These are phyloP conservation scores for Sugiyamaella castrensis DNA, from an alignment of 1,139 yeast genomes.

Conservation along the genomic window DNA sequence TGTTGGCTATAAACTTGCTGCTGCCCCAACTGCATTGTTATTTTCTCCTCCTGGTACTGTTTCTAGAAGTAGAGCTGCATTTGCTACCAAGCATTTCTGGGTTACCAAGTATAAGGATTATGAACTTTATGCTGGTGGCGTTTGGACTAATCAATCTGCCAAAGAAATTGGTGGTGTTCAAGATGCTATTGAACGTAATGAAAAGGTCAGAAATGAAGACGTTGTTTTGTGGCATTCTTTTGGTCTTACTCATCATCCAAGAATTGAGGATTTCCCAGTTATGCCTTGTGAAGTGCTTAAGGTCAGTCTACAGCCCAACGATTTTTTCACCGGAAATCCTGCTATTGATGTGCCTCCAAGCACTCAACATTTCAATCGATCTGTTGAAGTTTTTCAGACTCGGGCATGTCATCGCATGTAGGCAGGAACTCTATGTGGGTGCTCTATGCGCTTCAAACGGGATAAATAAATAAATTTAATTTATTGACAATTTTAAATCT, in stretches of 20 bases:
- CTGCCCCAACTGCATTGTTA: slow-evolving; percentile 76
- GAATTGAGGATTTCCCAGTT: slow-evolving; percentile 90
- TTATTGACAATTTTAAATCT: too few species aligned
- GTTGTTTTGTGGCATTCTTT: slow-evolving; percentile 84
- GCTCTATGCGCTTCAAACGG: too few species aligned
- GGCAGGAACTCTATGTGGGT: too few species aligned
- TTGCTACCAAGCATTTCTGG: slow-evolving; percentile 74
- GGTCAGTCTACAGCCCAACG: slow-evolving; percentile 67
- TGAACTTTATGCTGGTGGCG: slow-evolving; percentile 73
- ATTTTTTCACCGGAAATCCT: slow-evolving; percentile 80
- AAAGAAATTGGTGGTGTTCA: slow-evolving; percentile 61
- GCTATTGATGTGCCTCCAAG: slow-evolving; percentile 81
- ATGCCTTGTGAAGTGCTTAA: slow-evolving; percentile 77
- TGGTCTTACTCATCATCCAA: slow-evolving; percentile 83
- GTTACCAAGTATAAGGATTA: slow-evolving; percentile 70
- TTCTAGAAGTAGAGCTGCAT: slow-evolving; percentile 65
- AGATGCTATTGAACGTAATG: slow-evolving; percentile 64
- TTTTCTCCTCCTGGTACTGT: slow-evolving; percentile 63
- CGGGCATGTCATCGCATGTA: slow-evolving; percentile 32
- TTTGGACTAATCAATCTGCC: slow-evolving; percentile 73
- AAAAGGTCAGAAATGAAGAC: slow-evolving; percentile 74
- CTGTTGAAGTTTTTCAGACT: slow-evolving; percentile 45
- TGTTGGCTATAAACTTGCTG: slow-evolving; percentile 75
- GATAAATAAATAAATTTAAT: too few species aligned
- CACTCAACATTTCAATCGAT: slow-evolving; percentile 67